Evolutionary conservation across 768 basidiomycete species (phyloP).

Genomic region (Leccinum obscurum): DNA sequence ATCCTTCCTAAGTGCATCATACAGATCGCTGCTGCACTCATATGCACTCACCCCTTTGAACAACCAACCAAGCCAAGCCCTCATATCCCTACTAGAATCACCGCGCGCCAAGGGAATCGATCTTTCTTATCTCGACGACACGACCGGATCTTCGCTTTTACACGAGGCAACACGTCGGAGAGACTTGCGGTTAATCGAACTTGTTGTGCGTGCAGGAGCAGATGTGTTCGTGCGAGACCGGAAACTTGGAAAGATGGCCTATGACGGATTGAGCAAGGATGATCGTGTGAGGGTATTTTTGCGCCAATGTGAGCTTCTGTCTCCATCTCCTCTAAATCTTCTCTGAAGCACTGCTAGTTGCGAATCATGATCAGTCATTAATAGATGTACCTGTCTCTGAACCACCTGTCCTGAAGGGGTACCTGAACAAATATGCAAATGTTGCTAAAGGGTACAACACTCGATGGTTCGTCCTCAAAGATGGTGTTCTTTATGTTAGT

Average conservation of each 20-base stretch:
- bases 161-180: slow-evolving; percentile 86
- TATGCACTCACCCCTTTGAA: slow-evolving; percentile 65
- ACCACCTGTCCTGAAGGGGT: slow-evolving; percentile 68
- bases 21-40: slow-evolving; percentile 66
- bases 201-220: slow-evolving; percentile 82
- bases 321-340: background rate
- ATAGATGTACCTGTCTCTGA: slow-evolving; percentile 51
- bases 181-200: slow-evolving; percentile 78
- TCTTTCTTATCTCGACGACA: slow-evolving; percentile 77
- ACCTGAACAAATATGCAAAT: slow-evolving; percentile 90
- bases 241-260: slow-evolving; percentile 66
- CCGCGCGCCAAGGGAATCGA: slow-evolving; percentile 72
- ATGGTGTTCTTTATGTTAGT: slow-evolving; percentile 81
- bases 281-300: slow-evolving; percentile 82
- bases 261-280: slow-evolving; percentile 71
- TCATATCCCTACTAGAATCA: slow-evolving; percentile 61
- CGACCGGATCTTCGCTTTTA: slow-evolving; percentile 73
- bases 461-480: slow-evolving; percentile 89
- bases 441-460: slow-evolving; percentile 88
- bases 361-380: slow-evolving; percentile 76
- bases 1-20: slow-evolving; percentile 70
- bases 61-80: slow-evolving; percentile 41
- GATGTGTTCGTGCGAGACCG: slow-evolving; percentile 87
- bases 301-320: slow-evolving; percentile 65
- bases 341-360: slow-evolving; percentile 45